Conservation (phyloP, 2,329 filamentous ascomycete species). For the Trematosphaeria pertusa region DNA sequence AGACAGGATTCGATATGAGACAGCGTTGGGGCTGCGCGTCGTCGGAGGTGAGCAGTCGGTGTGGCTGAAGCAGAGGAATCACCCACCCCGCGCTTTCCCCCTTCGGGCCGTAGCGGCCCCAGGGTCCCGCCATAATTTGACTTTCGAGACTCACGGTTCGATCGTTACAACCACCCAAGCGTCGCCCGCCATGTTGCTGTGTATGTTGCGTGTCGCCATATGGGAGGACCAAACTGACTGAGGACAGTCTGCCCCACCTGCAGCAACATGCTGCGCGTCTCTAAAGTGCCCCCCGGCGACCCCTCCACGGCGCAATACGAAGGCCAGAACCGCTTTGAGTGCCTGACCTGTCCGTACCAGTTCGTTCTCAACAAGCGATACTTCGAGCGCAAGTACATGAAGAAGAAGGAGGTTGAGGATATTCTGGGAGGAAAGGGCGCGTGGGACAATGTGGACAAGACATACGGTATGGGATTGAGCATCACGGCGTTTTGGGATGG, state of each 20-base stretch:
- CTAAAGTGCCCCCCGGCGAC: constrained; percentile 51
- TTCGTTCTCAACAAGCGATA: constrained; percentile 80
- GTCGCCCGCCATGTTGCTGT: constrained; percentile 66
- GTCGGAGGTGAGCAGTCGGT: constrained; percentile 15
- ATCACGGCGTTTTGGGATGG: not conserved
- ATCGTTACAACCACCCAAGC: not conserved
- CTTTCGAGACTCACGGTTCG: constrained; percentile 24
- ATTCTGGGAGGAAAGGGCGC: constrained; percentile 87
- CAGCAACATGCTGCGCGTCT: constrained; percentile 83
- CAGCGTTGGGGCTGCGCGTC: constrained; percentile 21
- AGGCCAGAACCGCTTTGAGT: constrained; percentile 83
- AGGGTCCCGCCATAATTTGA: constrained; percentile 30
- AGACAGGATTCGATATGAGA: constrained; percentile 24
- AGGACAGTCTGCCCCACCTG: constrained; percentile 76
- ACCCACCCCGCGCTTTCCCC: constrained; percentile 35
- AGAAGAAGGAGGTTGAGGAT: constrained; percentile 85
- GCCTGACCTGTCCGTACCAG: constrained; percentile 93
- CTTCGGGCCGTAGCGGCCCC: constrained; percentile 23
- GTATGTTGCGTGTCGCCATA: constrained; percentile 52
- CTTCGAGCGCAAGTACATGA: constrained; percentile 81
- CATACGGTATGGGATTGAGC: constrained; percentile 56
- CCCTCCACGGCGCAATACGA: constrained; percentile 46
- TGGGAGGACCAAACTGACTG: constrained; percentile 1
- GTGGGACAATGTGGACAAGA: constrained; percentile 92
- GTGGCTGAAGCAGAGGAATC: constrained; percentile 17